Evolutionary conservation across 768 basidiomycete genomes (phyloP).

Genomic region (Terana coerulea): DNA sequence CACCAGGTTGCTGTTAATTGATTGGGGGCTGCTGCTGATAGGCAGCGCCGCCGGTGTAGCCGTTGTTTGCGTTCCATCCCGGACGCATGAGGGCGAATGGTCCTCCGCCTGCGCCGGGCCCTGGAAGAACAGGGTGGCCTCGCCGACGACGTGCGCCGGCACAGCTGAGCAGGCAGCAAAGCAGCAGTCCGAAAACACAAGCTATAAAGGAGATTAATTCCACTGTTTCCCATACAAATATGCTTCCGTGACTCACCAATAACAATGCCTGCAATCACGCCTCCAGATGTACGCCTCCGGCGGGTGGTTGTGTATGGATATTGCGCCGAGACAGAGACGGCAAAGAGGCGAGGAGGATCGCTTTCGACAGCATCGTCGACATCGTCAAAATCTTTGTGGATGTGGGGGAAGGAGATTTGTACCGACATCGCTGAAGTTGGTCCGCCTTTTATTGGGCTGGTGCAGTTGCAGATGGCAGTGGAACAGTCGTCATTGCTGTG

Average conservation of each 20-base stretch:
- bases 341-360: background rate
- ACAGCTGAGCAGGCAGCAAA: background rate
- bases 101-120: background rate
- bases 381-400: too few species aligned
- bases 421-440: too few species aligned
- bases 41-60: background rate
- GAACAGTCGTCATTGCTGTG: slow-evolving; percentile 4
- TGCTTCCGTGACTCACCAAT: background rate
- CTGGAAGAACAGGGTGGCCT: background rate
- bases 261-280: slow-evolving; percentile 3
- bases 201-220: background rate
- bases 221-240: too few species aligned
- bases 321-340: background rate
- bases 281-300: background rate
- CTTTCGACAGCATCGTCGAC: background rate
- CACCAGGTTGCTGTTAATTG: too few species aligned
- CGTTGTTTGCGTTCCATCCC: background rate
- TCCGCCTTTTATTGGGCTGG: too few species aligned
- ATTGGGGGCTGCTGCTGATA: too few species aligned
- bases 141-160: background rate
- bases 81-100: background rate
- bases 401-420: too few species aligned
- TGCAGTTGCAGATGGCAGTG: too few species aligned
- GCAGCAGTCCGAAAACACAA: background rate
- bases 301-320: background rate